Evolutionary conservation across 495 filamentous ascomycete species (phyloP), one percentile per base, ranked within the genome.

Genomic region (Penicillium angulare): DNA sequence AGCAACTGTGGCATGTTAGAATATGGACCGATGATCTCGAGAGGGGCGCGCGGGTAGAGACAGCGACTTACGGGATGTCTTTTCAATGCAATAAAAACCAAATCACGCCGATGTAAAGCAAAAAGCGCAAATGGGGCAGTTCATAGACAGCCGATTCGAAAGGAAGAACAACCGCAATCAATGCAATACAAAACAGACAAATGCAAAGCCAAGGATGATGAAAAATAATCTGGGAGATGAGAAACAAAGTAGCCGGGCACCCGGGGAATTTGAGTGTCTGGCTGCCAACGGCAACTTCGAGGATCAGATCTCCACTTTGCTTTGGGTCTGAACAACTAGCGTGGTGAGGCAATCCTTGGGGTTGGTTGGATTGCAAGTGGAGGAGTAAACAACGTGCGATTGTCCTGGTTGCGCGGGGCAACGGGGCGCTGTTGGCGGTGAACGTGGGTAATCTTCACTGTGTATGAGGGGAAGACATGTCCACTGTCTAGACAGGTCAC

Each of bases 301-400:
- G 50, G 46, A 63, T 64, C 53, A 32, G 55, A 50, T 57, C 59
- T 64, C 63, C 64, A 60, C 61, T 50, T 21, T 34, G 24, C 38
- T 16, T 47, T 50, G 33, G 22, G 42, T 40, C 40, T 22, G 48
- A 32, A 49, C 48, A 49, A 49, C 56, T 64, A 63, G 62, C 48
- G 55, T 45, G 40, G 47, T 40, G 51, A 66, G 60, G 41, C 57
- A 55, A 61, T 57, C 53, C 48, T 50, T 55, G 59, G 60, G 55
- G 57, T 63, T 63, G 59, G 62, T 50, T 61, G 61, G 50, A 52
- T 49, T 27, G 36, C 36, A 32, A 46, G 53, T 55, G 55, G 61
- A 55, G 52, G 56, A 52, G 66, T 72, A 74, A 74, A 74, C 71
- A 74, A 54, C 44, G 56, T 67, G 63, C 59, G 59, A 57, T 51